Evolutionary conservation across 2,329 filamentous ascomycete species (phyloP), one percentile per base, ranked within the genome.

Genomic region (Cercospora berteroae): DNA sequence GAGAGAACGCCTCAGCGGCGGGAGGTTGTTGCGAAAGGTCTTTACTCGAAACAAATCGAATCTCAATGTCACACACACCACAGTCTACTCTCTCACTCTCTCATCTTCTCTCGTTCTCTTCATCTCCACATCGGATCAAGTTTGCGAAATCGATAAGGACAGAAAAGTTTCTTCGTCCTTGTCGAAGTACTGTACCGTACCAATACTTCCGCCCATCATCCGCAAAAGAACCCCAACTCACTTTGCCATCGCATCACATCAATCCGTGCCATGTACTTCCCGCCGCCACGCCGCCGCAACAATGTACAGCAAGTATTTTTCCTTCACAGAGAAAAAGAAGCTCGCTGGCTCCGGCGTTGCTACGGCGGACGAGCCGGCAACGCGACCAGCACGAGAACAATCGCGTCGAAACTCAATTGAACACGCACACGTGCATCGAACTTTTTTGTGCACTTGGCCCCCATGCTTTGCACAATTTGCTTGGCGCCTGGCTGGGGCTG

Each of bases 41-140:
- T 29, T 55, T 57, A 66, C 63, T 69, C 64, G 52, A 67, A 65
- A 64, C 64, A 69, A 62, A 33, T 61, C 29, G 33, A 39, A 56
- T 39, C 55, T 31, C 27, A 52, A 42, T 31, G 8, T 44, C 44
- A 55, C 18, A 56, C 60, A 63, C 44, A 63, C 44, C 18, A 18
- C 59, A 23, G 9, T 44, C 57, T 16, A 61, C 27, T 18, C 18
- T 60, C 18, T n/a, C n/a, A 10, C 13, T 60, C 23, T 60, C 33
- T 39, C 58, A 13, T 31, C 25, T n/a, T 18, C 39, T 48, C 20
- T 44, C 59, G 10, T 20, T 20, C 8, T 13, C 23, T 20, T 39
- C 29, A 23, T 55, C 23, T 55, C 23, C 23, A 16, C 20, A 13
- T 55, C 48, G 16, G n/a, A 16, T 13, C 20, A 50, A 50, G 12